These are phyloP conservation scores for Plasmodium billcollinsi DNA, from an alignment of 169 alveolate species.

Conservation along the genomic window DNA sequence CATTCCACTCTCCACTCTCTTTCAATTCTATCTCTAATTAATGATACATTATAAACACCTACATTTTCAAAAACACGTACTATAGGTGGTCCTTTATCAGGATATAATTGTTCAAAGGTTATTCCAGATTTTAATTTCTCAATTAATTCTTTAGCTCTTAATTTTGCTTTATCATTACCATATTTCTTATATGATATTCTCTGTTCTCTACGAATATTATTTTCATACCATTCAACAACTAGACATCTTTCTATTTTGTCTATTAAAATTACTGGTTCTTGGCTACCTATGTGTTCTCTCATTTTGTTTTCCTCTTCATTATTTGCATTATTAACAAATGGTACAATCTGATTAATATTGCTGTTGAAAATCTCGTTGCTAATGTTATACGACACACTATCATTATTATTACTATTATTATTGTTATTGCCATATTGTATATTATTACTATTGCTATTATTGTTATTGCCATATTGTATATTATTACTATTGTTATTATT, in stretches of 20 bases:
- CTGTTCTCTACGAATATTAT: slow-evolving; percentile 82
- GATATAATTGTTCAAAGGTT: slow-evolving; percentile 86
- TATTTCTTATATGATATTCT: slow-evolving; percentile 86
- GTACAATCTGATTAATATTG: neutral
- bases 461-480: too few relatives aligned
- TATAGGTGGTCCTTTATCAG: slow-evolving; percentile 89
- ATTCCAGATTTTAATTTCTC: slow-evolving; percentile 83
- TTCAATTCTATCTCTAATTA: slow-evolving; percentile 83
- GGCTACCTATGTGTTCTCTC: slow-evolving; percentile 11
- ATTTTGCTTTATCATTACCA: slow-evolving; percentile 88
- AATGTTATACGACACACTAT: neutral
- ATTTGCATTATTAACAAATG: slow-evolving; percentile 1
- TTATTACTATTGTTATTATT: too few relatives aligned
- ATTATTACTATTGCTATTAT: too few relatives aligned
- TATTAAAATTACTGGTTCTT: slow-evolving; percentile 82
- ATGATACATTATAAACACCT: slow-evolving; percentile 84
- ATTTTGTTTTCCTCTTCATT: neutral
- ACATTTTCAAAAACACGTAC: slow-evolving; percentile 83
- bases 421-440: too few relatives aligned
- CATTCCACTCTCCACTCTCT: slow-evolving; percentile 89
- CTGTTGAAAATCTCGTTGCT: neutral
- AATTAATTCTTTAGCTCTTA: slow-evolving; percentile 85
- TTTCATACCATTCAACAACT: slow-evolving; percentile 87
- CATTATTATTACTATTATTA: neutral
- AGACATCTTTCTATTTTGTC: slow-evolving; percentile 86